These are phyloP conservation scores for Clavulina sp. DNA, from an alignment of 768 basidiomycete species.

Conservation along the genomic window DNA sequence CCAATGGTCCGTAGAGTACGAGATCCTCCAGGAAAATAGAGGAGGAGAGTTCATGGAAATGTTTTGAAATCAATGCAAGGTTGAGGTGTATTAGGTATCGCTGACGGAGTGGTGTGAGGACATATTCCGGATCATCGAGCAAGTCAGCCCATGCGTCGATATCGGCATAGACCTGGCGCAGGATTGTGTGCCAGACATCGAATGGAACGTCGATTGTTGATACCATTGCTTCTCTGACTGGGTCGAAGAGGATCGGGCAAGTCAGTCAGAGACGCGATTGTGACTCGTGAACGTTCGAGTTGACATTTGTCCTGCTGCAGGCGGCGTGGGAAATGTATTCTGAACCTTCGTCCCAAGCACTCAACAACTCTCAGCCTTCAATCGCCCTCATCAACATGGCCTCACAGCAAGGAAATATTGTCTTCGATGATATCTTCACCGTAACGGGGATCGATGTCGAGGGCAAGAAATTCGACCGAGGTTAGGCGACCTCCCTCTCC, in stretches of 20 bases:
- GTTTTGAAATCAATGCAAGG: conserved; percentile 8
- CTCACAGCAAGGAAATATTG: conserved; percentile 23
- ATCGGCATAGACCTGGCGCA: not conserved
- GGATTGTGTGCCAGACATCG: not conserved
- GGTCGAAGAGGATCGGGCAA: too few species aligned
- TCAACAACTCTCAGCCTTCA: too few species aligned
- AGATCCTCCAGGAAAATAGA: conserved; percentile 13
- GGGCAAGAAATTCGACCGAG: conserved; percentile 96
- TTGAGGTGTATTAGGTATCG: conserved; percentile 5
- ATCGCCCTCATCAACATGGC: conserved; percentile 6
- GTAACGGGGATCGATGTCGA: conserved; percentile 74
- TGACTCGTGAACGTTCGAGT: too few species aligned
- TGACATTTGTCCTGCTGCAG: too few species aligned
- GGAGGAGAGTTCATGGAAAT: conserved; percentile 10
- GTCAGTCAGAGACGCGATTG: too few species aligned
- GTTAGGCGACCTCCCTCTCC: conserved; percentile 27
- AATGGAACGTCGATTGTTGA: too few species aligned
- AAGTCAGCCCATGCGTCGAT: not conserved
- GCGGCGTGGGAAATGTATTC: too few species aligned
- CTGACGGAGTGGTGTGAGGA: conserved; percentile 2
- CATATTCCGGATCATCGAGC: not conserved
- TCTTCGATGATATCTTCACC: conserved; percentile 89
- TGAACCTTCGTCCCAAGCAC: too few species aligned
- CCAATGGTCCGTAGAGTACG: conserved; percentile 8
- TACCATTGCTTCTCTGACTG: too few species aligned